Evolutionary conservation across 352 stramenopile species (phyloP).

Genomic region (Pythium volutum): DNA sequence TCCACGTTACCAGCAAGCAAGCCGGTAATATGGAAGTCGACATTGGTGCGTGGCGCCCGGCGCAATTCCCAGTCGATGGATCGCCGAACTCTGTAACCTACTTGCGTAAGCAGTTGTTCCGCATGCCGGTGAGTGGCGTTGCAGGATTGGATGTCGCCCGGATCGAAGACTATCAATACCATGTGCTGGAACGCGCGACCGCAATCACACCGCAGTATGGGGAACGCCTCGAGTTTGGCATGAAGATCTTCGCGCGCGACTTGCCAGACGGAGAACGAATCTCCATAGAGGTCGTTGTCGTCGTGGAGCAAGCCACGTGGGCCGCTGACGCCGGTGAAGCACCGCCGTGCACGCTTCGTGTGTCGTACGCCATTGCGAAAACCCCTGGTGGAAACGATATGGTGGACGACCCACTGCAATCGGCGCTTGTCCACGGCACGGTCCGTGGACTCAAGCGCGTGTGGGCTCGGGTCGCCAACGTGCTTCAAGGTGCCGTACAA

Average conservation of each 20-base stretch:
- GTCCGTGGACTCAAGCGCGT: slow-evolving; percentile 48
- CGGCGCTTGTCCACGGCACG: slow-evolving; percentile 35
- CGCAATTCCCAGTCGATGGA: slow-evolving; percentile 9
- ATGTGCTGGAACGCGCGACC: slow-evolving; percentile 26
- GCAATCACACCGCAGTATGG: background rate
- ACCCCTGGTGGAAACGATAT: background rate
- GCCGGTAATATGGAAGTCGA: slow-evolving; percentile 62
- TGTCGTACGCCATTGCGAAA: slow-evolving; percentile 37
- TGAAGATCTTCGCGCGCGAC: slow-evolving; percentile 55
- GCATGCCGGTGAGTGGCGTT: slow-evolving; percentile 52
- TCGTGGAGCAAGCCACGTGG: slow-evolving; percentile 1
- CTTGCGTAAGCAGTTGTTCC: slow-evolving; percentile 55
- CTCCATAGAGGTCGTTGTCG: slow-evolving; percentile 37
- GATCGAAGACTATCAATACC: slow-evolving; percentile 64
- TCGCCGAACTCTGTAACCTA: slow-evolving; percentile 6
- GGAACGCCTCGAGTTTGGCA: slow-evolving; percentile 58
- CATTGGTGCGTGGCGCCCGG: slow-evolving; percentile 47
- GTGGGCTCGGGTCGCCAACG: slow-evolving; percentile 49
- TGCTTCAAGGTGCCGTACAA: slow-evolving; percentile 41
- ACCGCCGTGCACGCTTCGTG: slow-evolving; percentile 23
- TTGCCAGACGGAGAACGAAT: slow-evolving; percentile 53
- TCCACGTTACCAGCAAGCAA: slow-evolving; percentile 31
- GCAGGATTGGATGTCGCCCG: slow-evolving; percentile 40
- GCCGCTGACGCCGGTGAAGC: background rate
- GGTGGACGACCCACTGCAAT: slow-evolving; percentile 34